Evolutionary conservation across 2,329 filamentous ascomycete genomes (phyloP).

Genomic region (Emericellopsis atlantica): DNA sequence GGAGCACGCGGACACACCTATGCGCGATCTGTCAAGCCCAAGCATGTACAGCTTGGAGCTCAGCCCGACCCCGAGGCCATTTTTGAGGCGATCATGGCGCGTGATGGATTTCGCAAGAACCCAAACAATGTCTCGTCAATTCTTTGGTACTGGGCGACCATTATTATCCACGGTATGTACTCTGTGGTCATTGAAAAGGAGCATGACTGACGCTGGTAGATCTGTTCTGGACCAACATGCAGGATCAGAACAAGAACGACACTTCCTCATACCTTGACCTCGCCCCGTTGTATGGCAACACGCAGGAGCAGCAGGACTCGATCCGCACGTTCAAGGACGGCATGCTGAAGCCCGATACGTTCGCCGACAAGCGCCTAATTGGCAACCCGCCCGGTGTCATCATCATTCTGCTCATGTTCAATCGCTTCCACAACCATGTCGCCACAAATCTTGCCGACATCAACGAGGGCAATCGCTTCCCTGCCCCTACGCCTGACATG

Average conservation of each 20-base stretch:
- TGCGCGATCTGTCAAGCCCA: conserved; percentile 49
- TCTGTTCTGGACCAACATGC: conserved; percentile 57
- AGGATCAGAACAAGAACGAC: conserved; percentile 46
- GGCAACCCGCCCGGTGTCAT: conserved; percentile 62
- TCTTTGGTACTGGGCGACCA: conserved; percentile 60
- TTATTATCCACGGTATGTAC: conserved; percentile 53
- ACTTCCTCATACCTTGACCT: conserved; percentile 64
- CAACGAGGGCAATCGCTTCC: conserved; percentile 73
- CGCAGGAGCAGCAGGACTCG: conserved; percentile 50
- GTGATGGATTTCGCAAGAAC: conserved; percentile 37
- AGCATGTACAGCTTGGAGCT: conserved; percentile 45
- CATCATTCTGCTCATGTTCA: conserved; percentile 66
- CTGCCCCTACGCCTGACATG: conserved; percentile 41
- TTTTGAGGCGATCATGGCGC: conserved; percentile 50
- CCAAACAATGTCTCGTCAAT: conserved; percentile 63
- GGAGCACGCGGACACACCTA: conserved; percentile 58
- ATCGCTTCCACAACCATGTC: conserved; percentile 78
- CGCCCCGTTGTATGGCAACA: conserved; percentile 59
- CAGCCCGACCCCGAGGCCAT: conserved; percentile 53
- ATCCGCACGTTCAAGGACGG: conserved; percentile 61
- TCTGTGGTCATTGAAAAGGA: neutral
- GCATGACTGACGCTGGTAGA: conserved; percentile 22
- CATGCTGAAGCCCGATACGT: conserved; percentile 59
- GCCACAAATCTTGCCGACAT: conserved; percentile 70
- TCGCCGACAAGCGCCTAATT: conserved; percentile 56